Conservation (phyloP, 176 grass and related monocot species). For the Oryza longistaminata region DNA sequence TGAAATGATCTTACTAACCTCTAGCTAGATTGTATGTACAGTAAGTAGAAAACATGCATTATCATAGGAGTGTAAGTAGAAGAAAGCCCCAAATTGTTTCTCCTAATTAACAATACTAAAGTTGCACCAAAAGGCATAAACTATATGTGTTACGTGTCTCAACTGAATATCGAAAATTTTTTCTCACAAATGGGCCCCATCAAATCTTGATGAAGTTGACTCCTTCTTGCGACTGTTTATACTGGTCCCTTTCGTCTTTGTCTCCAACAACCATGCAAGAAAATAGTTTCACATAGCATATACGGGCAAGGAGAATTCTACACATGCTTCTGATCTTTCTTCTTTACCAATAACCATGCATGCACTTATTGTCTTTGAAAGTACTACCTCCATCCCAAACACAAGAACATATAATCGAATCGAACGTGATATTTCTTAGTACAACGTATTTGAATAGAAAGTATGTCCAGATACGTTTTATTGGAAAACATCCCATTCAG, state of each 20-base stretch:
- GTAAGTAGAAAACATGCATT: too few relatives aligned
- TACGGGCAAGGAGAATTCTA: not conserved
- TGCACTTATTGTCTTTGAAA: not conserved
- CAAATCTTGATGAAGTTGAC: not conserved
- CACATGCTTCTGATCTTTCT: not conserved
- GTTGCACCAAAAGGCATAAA: not conserved
- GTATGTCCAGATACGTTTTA: too few relatives aligned
- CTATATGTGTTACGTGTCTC: not conserved
- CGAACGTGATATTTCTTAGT: too few relatives aligned
- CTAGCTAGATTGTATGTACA: too few relatives aligned
- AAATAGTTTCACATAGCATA: not conserved
- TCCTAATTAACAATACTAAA: not conserved
- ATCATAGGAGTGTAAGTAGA: not conserved
- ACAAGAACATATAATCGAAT: too few relatives aligned
- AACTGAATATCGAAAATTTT: not conserved
- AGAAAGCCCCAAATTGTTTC: not conserved
- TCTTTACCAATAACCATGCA: not conserved
- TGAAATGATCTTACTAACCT: too few relatives aligned
- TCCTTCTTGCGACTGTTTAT: not conserved
- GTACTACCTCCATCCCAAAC: too few relatives aligned
- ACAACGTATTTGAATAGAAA: too few relatives aligned
- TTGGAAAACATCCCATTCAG: too few relatives aligned
- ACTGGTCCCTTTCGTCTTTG: not conserved
- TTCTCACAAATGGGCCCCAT: not conserved
- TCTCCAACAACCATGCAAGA: conserved; percentile 20